These are phyloP conservation scores for Linum usitatissimum DNA, from an alignment of 345 rosid genomes.

Conservation along the genomic window DNA sequence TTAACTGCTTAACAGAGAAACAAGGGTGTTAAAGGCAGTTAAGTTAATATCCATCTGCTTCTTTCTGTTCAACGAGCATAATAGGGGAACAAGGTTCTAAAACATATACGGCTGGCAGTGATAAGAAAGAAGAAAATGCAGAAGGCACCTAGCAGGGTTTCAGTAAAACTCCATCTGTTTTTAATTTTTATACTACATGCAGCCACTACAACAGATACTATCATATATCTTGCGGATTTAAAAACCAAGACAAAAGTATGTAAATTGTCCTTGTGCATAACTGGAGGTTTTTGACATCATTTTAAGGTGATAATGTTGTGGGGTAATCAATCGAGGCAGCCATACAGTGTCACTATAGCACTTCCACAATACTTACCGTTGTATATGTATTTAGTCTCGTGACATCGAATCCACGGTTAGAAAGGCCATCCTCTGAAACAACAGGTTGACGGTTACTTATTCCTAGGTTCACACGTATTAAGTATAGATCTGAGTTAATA, in stretches of 20 bases:
- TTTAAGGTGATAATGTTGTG: background rate
- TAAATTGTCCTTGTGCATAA: background rate
- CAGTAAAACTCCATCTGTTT: too few species aligned
- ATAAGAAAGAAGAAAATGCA: too few species aligned
- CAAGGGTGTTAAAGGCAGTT: background rate
- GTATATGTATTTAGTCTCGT: conserved; percentile 82
- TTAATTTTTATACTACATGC: too few species aligned
- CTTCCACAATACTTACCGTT: conserved; percentile 49
- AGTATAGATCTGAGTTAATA: background rate
- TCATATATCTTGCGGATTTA: too few species aligned
- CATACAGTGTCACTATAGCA: background rate
- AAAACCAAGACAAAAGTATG: too few species aligned
- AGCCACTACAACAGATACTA: too few species aligned
- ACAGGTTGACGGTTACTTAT: conserved; percentile 1
- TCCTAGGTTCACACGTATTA: conserved; percentile 5
- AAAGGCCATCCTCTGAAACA: conserved; percentile 72
- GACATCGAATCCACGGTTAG: conserved; percentile 82
- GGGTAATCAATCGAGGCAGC: background rate
- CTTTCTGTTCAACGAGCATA: too few species aligned
- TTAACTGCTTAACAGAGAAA: background rate
- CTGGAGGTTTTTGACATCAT: background rate
- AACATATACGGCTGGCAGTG: too few species aligned
- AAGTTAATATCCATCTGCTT: too few species aligned
- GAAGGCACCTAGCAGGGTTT: too few species aligned
- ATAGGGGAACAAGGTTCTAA: too few species aligned